Percentiles rank a stretch among this genome's conserved stretches.
phyloP scores from a whole-genome alignment of 805 yeast species.

The Candida loeiensis region DNA sequence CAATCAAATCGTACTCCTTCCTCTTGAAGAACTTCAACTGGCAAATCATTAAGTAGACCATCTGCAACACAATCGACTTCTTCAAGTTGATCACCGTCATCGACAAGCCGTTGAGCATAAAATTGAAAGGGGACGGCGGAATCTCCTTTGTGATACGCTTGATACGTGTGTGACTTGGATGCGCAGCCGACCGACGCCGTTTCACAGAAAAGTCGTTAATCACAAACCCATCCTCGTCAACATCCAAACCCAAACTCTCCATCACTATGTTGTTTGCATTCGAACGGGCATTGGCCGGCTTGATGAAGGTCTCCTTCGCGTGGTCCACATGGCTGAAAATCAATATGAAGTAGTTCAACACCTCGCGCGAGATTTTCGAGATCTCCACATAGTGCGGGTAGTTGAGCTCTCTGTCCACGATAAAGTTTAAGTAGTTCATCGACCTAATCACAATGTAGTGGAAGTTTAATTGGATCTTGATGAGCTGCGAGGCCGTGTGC shows the following conservation, averaged over 20 bases:
- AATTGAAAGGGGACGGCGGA: slow-evolving; percentile 39
- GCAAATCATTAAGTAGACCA: slow-evolving; percentile 41
- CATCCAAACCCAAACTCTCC: slow-evolving; percentile 37
- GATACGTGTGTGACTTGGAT: slow-evolving; percentile 7
- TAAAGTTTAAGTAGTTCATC: slow-evolving; percentile 40
- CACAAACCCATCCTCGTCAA: slow-evolving; percentile 45
- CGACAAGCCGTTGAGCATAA: slow-evolving; percentile 41
- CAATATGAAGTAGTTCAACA: slow-evolving; percentile 34
- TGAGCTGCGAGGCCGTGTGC: slow-evolving; percentile 35
- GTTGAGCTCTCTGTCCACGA: slow-evolving; percentile 41
- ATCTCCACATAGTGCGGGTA: slow-evolving; percentile 32
- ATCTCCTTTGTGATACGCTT: slow-evolving; percentile 24
- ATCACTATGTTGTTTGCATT: slow-evolving; percentile 22
- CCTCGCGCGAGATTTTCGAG: slow-evolving; percentile 36
- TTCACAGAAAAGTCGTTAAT: slow-evolving; percentile 42
- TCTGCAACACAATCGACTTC: slow-evolving; percentile 39
- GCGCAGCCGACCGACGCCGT: slow-evolving; percentile 21
- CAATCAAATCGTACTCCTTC: slow-evolving; percentile 12
- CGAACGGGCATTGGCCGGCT: slow-evolving; percentile 5
- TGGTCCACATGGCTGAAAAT: slow-evolving; percentile 29
- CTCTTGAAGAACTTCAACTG: slow-evolving; percentile 34
- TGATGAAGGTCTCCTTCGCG: slow-evolving; percentile 9
- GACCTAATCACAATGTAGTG: slow-evolving; percentile 42
- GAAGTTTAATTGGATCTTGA: slow-evolving; percentile 43
- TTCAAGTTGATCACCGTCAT: slow-evolving; percentile 42